phyloP scores from a whole-genome alignment of 176 grass and related monocot species.

The Musa acuminata region DNA sequence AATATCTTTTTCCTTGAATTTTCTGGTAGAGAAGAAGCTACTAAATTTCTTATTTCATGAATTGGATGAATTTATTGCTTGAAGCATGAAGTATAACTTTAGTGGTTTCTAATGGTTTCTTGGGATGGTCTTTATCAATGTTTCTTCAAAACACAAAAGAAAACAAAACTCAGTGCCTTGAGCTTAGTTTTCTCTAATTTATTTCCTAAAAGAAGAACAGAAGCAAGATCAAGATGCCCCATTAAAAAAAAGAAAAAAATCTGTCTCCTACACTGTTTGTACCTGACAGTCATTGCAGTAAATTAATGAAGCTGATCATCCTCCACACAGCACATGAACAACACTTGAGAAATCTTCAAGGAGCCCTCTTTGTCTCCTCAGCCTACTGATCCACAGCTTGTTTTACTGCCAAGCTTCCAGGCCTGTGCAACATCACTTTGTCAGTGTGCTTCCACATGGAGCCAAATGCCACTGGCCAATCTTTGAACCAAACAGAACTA shows the following conservation, averaged over 20 bases:
- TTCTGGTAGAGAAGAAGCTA: background rate
- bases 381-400: background rate
- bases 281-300: conserved; percentile 10
- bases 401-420: conserved; percentile 1
- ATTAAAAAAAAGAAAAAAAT: background rate
- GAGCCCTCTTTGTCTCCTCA: background rate
- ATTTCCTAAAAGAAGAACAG: too few species aligned
- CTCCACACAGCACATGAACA: conserved; percentile 1
- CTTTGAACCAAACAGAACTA: background rate
- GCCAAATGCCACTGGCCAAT: background rate
- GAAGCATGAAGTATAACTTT: too few species aligned
- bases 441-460: conserved; percentile 2
- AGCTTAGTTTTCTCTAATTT: too few species aligned
- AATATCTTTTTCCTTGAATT: background rate
- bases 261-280: background rate
- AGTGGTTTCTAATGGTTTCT: too few species aligned
- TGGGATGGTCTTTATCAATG: too few species aligned
- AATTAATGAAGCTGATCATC: conserved; percentile 6
- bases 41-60: background rate
- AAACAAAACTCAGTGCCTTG: too few species aligned
- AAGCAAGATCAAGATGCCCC: too few species aligned
- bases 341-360: background rate
- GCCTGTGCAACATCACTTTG: background rate
- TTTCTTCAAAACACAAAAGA: too few species aligned
- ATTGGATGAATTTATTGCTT: background rate